phyloP scores from a whole-genome alignment of 257 asterid species.

The Vinca minor region DNA sequence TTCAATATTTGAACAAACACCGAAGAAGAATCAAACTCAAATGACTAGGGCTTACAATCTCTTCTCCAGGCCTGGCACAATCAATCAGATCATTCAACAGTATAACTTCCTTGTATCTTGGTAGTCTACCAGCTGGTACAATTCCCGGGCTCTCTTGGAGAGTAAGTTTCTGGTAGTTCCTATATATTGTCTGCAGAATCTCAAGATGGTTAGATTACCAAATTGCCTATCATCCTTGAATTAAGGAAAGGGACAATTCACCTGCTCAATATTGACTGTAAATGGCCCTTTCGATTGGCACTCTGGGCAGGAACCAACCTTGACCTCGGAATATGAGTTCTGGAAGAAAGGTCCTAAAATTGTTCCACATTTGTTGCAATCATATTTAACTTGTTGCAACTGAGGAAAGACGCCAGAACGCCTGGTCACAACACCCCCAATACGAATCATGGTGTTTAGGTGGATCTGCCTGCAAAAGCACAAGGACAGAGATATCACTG shows the following conservation, averaged over 20 bases:
- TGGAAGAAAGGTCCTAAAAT: slow-evolving; percentile 94
- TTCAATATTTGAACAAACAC: not conserved
- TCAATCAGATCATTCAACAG: slow-evolving; percentile 95
- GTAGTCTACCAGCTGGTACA: slow-evolving; percentile 98
- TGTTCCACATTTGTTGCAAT: slow-evolving; percentile 81
- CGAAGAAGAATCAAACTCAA: not conserved
- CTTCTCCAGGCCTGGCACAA: slow-evolving; percentile 98
- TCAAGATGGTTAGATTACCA: slow-evolving; percentile 14
- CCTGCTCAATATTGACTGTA: slow-evolving; percentile 94
- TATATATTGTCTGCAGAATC: slow-evolving; percentile 66
- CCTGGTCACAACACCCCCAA: slow-evolving; percentile 95
- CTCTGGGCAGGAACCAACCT: slow-evolving; percentile 96
- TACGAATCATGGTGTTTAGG: slow-evolving; percentile 91
- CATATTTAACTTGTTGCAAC: slow-evolving; percentile 92
- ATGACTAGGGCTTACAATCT: slow-evolving; percentile 48
- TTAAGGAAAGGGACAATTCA: slow-evolving; percentile 16
- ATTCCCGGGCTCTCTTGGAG: slow-evolving; percentile 99
- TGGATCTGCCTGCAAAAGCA: slow-evolving; percentile 80
- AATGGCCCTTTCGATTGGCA: slow-evolving; percentile 96
- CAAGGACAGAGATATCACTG: not conserved
- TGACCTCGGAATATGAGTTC: slow-evolving; percentile 95
- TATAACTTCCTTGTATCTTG: slow-evolving; percentile 97
- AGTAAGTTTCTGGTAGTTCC: slow-evolving; percentile 94
- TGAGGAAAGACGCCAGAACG: slow-evolving; percentile 98
- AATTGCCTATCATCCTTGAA: not conserved